Percentiles rank a stretch among this genome's conserved stretches.
Conservation (phyloP, 2,329 filamentous ascomycete genomes). For the Pestalotiopsis fici region DNA sequence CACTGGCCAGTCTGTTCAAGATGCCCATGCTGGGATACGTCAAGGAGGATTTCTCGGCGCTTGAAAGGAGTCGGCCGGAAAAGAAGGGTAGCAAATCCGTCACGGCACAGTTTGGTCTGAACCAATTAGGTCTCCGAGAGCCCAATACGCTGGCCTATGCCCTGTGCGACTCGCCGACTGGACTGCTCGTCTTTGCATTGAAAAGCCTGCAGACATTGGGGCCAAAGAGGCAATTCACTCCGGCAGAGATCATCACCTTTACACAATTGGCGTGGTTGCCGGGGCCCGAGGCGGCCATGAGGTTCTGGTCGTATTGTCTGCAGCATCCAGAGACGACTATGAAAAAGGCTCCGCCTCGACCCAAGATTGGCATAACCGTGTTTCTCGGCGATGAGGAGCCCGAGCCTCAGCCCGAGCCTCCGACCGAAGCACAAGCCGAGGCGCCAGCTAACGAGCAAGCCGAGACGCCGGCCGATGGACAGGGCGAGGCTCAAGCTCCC, state of each 20-base stretch:
- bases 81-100: slow-evolving; percentile 17
- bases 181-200: slow-evolving; percentile 56
- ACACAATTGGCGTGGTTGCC: slow-evolving; percentile 67
- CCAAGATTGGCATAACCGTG: slow-evolving; percentile 47
- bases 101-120: slow-evolving; percentile 27
- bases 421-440: slow-evolving; percentile 11
- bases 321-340: slow-evolving; percentile 31
- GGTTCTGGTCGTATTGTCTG: slow-evolving; percentile 53
- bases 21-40: slow-evolving; percentile 57
- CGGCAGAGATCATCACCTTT: slow-evolving; percentile 59
- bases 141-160: slow-evolving; percentile 61
- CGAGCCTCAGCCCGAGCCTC: slow-evolving; percentile 10
- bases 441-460: slow-evolving; percentile 15
- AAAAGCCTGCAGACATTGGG: slow-evolving; percentile 44
- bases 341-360: slow-evolving; percentile 28
- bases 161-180: slow-evolving; percentile 62
- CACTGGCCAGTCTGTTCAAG: slow-evolving; percentile 49
- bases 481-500: slow-evolving; percentile 13
- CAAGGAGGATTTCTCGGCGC: slow-evolving; percentile 48
- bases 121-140: slow-evolving; percentile 35
- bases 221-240: slow-evolving; percentile 41
- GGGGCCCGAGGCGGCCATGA: slow-evolving; percentile 61
- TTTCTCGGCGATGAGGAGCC: slow-evolving; percentile 38
- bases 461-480: slow-evolving; percentile 17
- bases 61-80: slow-evolving; percentile 27